A percentile compares a stretch with the other conserved stretches of the same genome.
phyloP scores from a whole-genome alignment of 148 eudicot genomes.

The Persicaria maculosa region DNA sequence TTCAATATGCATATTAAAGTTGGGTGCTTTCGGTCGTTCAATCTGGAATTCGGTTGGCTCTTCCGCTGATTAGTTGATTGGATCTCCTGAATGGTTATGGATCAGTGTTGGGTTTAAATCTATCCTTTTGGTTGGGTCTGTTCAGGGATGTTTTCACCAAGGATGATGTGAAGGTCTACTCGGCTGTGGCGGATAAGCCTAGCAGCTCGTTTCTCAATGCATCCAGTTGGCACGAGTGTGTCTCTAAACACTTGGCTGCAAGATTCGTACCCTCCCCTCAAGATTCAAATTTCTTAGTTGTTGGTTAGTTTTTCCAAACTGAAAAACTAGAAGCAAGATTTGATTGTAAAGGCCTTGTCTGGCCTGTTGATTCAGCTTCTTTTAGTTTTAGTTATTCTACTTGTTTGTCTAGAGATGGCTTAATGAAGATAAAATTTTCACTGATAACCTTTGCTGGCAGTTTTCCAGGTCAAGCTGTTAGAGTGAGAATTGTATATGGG shows the following conservation, averaged over 20 bases:
- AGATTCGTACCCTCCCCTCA: slow-evolving; percentile 40
- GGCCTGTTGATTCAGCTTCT: not conserved
- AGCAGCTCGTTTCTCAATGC: slow-evolving; percentile 52
- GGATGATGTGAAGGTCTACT: slow-evolving; percentile 83
- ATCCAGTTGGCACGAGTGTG: slow-evolving; percentile 58
- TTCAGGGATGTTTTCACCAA: slow-evolving; percentile 50
- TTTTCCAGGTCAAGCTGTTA: slow-evolving; percentile 86
- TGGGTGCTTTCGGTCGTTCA: too few relatives aligned
- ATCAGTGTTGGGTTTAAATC: not conserved
- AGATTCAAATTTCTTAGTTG: not conserved
- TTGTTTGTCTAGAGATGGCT: not conserved
- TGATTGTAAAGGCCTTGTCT: not conserved
- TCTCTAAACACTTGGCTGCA: slow-evolving; percentile 44
- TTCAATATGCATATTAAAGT: not conserved
- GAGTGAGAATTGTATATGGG: slow-evolving; percentile 45
- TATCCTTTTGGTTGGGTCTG: not conserved
- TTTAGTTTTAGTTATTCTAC: not conserved
- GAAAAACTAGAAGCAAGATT: not conserved
- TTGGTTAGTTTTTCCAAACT: not conserved
- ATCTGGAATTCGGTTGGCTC: too few relatives aligned
- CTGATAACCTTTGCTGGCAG: slow-evolving; percentile 22
- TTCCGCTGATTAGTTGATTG: too few relatives aligned
- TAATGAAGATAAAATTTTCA: not conserved
- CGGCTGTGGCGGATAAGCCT: slow-evolving; percentile 51
- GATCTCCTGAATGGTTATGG: not conserved